A percentile compares a stretch with the other conserved stretches of the same genome.
Evolutionary conservation across 352 stramenopile genomes (phyloP).

Genomic region (Paralagenidium karlingii): DNA sequence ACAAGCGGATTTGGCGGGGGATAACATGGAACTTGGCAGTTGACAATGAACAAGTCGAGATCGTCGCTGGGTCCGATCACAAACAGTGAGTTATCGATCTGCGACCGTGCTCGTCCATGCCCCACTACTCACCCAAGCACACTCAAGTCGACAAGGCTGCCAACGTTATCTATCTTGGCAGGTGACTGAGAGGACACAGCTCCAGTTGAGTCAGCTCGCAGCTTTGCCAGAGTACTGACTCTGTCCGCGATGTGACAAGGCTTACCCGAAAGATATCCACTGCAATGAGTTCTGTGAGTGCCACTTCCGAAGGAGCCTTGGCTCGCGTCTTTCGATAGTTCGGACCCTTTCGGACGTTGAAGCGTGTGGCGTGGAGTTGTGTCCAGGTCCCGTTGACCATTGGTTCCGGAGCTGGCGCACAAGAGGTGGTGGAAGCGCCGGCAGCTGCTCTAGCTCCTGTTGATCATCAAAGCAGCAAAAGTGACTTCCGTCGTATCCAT

Average conservation of each 20-base stretch:
- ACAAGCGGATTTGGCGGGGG: slow-evolving; percentile 71
- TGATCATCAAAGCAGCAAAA: no score
- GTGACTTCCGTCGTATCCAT: no score
- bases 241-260: no score
- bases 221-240: no score
- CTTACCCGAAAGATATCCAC: slow-evolving; percentile 63
- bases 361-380: slow-evolving; percentile 47
- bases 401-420: slow-evolving; percentile 15
- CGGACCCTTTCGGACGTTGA: slow-evolving; percentile 75
- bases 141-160: slow-evolving; percentile 46
- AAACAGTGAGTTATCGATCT: neutral
- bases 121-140: neutral
- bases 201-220: no score
- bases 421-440: slow-evolving; percentile 41
- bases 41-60: slow-evolving; percentile 66
- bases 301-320: slow-evolving; percentile 41
- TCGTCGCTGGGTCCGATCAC: slow-evolving; percentile 6
- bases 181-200: slow-evolving; percentile 27
- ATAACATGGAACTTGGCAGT: slow-evolving; percentile 77
- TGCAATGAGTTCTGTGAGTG: slow-evolving; percentile 43
- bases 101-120: neutral
- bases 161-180: slow-evolving; percentile 61
- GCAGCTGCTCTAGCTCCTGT: slow-evolving; percentile 26
- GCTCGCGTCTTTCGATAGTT: slow-evolving; percentile 69
- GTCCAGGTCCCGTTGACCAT: slow-evolving; percentile 38